A percentile compares a stretch with the other conserved stretches of the same genome.
phyloP scores from a whole-genome alignment of 805 yeast genomes.

The Cyberlindnera euphorbiae region DNA sequence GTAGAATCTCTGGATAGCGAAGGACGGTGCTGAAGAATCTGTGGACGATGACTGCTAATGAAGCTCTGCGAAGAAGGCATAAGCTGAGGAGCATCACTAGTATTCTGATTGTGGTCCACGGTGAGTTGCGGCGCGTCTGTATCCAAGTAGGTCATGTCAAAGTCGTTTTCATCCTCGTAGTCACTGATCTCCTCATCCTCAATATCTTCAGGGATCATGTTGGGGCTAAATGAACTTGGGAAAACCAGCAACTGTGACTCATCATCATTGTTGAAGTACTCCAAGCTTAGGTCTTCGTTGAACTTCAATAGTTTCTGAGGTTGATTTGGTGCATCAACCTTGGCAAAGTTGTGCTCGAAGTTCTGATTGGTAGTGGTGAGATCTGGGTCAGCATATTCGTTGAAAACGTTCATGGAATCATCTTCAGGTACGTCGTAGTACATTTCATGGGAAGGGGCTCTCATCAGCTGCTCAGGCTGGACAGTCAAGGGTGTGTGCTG shows the following conservation, averaged over 20 bases:
- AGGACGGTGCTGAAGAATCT: constrained; percentile 3
- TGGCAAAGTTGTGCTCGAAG: constrained; percentile 7
- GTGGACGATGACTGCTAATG: neutral
- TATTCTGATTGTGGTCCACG: neutral
- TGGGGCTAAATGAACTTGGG: constrained; percentile 17
- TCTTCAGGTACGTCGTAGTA: constrained; percentile 25
- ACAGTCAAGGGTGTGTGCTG: constrained; percentile 3
- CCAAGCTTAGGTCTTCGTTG: constrained; percentile 25
- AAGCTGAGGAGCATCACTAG: constrained; percentile 7
- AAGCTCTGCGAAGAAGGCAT: constrained; percentile 8
- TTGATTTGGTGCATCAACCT: constrained; percentile 3
- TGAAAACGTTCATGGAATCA: constrained; percentile 16
- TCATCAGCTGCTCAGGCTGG: constrained; percentile 8
- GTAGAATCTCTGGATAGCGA: constrained; percentile 17
- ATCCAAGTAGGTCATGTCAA: constrained; percentile 13
- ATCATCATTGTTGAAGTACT: constrained; percentile 22
- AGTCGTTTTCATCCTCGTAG: constrained; percentile 20
- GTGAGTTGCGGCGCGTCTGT: no score
- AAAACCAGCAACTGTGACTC: constrained; percentile 21
- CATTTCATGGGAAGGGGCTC: constrained; percentile 18
- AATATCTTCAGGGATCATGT: constrained; percentile 22
- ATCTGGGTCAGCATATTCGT: constrained; percentile 24
- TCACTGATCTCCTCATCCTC: constrained; percentile 25
- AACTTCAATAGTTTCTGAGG: constrained; percentile 22
- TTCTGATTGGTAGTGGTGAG: constrained; percentile 23